These are phyloP conservation scores for Xylaria acuta DNA, from an alignment of 495 filamentous ascomycete species.

Conservation along the genomic window DNA sequence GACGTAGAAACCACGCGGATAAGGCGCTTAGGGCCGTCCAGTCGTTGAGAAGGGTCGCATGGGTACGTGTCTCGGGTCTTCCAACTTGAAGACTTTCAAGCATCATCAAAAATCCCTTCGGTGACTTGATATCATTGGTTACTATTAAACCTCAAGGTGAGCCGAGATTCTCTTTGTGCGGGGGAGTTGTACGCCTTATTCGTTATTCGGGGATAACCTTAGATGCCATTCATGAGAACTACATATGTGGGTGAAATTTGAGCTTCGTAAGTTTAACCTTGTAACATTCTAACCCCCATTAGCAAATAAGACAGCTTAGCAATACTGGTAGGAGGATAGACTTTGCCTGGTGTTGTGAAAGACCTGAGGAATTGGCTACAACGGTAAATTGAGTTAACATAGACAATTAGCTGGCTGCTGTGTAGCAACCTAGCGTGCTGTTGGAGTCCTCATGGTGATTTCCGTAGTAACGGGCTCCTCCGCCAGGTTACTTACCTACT, in stretches of 20 bases:
- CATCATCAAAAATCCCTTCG: background rate
- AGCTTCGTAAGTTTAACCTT: background rate
- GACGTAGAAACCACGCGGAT: background rate
- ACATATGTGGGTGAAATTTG: background rate
- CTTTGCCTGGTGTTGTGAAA: background rate
- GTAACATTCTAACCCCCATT: background rate
- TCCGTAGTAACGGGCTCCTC: background rate
- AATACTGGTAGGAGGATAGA: background rate
- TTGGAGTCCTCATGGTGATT: background rate
- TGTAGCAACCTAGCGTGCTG: background rate
- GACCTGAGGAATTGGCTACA: background rate
- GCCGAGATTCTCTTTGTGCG: background rate
- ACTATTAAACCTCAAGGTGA: background rate
- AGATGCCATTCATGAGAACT: background rate
- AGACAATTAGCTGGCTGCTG: background rate
- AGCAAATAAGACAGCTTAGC: background rate
- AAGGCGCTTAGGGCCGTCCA: background rate
- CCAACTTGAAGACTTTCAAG: background rate
- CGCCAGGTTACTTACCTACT: background rate
- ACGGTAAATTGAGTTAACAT: background rate
- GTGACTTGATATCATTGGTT: background rate
- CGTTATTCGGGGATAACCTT: background rate
- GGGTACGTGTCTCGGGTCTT: background rate
- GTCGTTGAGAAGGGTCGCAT: background rate
- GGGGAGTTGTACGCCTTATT: background rate